A percentile compares a stretch with the other conserved stretches of the same genome.
phyloP scores from a whole-genome alignment of 106 monocot species.

The Allium sativum region DNA sequence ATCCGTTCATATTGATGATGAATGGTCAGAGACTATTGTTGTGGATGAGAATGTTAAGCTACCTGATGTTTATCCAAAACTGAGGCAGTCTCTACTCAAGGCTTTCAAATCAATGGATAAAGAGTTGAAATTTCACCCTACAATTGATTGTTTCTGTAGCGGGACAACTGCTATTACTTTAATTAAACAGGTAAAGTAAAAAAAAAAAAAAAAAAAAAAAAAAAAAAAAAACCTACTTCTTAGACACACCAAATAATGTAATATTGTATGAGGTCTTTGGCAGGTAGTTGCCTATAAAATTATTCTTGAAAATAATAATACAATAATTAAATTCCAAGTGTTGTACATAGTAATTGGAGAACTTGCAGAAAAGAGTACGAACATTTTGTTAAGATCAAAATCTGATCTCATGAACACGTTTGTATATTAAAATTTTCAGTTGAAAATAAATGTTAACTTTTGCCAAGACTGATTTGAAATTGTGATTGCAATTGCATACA shows the following conservation, averaged over 20 bases:
- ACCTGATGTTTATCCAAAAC: constrained; percentile 32
- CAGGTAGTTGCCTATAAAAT: background rate
- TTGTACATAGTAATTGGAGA: no score
- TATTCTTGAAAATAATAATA: no score
- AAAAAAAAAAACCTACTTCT: no score
- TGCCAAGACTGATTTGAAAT: no score
- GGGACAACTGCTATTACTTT: constrained; percentile 67
- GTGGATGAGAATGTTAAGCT: constrained; percentile 33
- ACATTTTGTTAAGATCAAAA: no score
- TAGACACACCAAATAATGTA: constrained; percentile 1
- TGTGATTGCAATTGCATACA: no score
- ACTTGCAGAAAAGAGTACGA: no score
- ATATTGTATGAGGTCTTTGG: constrained; percentile 13
- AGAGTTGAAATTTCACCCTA: constrained; percentile 50
- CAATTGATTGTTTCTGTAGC: constrained; percentile 74
- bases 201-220: no score
- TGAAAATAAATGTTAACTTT: no score
- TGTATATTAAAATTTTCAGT: no score
- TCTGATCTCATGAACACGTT: no score
- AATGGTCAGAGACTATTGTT: constrained; percentile 20
- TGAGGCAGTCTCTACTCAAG: constrained; percentile 51
- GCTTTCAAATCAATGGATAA: constrained; percentile 76
- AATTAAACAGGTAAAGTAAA: constrained; percentile 48
- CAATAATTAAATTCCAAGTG: no score
- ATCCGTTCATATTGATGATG: constrained; percentile 33